A percentile compares a stretch with the other conserved stretches of the same genome.
Conservation (phyloP, 2,329 filamentous ascomycete genomes). For the Coniochaeta ligniaria region DNA sequence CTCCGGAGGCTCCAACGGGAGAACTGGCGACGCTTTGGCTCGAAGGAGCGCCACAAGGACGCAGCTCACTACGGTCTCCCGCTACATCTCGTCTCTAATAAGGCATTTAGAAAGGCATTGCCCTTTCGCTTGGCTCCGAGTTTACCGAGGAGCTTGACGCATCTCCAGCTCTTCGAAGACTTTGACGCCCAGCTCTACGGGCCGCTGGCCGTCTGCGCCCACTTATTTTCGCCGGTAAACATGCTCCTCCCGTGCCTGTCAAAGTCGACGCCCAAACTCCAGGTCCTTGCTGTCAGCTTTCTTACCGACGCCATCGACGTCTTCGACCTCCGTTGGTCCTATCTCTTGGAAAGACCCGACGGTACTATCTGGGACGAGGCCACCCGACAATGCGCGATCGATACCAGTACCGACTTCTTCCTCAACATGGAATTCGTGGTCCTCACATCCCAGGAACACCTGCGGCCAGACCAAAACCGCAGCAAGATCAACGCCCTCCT, state of each 20-base stretch:
- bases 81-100: neutral
- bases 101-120: neutral
- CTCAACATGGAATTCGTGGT: neutral
- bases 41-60: neutral
- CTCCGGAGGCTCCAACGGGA: neutral
- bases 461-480: neutral
- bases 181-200: conserved; percentile 1
- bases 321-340: neutral
- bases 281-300: neutral
- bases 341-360: neutral
- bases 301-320: neutral
- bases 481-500: neutral
- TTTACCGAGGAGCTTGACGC: neutral
- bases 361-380: neutral
- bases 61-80: neutral
- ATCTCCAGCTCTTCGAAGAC: conserved; percentile 1
- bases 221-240: neutral
- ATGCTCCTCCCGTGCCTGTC: neutral
- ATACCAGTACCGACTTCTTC: neutral
- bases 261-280: neutral
- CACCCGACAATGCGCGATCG: neutral
- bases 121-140: neutral
- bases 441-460: conserved; percentile 1
- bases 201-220: neutral
- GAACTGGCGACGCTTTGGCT: neutral